phyloP scores from a whole-genome alignment of 257 asterid genomes.

The Solanum virginianum region DNA sequence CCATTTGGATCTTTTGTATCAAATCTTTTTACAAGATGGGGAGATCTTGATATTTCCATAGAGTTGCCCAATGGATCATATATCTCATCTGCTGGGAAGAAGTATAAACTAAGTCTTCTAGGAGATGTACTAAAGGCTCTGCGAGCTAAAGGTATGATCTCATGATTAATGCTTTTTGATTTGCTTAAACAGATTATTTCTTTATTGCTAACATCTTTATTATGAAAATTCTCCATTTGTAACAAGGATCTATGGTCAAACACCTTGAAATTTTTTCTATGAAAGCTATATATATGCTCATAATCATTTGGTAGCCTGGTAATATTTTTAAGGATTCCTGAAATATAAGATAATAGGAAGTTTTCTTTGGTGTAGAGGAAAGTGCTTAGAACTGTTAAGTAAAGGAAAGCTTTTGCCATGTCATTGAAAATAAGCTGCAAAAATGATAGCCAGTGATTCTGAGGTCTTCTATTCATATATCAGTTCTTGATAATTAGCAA shows the following conservation, averaged over 20 bases:
- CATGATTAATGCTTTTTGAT: background rate
- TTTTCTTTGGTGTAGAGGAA: background rate
- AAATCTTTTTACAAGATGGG: slow-evolving; percentile 89
- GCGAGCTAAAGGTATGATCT: slow-evolving; percentile 49
- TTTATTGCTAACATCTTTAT: background rate
- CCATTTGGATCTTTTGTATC: slow-evolving; percentile 97
- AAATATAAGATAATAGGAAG: background rate
- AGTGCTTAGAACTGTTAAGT: background rate
- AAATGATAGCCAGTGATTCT: background rate
- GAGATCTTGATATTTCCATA: slow-evolving; percentile 85
- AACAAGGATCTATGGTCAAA: background rate
- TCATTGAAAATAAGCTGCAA: background rate
- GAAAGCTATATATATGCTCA: background rate
- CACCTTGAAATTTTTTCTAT: background rate
- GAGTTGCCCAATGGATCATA: slow-evolving; percentile 59
- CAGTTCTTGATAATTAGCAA: background rate
- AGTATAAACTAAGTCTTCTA: slow-evolving; percentile 57
- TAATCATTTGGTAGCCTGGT: background rate
- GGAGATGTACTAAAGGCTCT: slow-evolving; percentile 46
- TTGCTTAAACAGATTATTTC: background rate
- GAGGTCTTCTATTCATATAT: background rate
- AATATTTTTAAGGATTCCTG: background rate
- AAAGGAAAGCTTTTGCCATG: background rate
- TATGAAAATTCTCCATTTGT: background rate
- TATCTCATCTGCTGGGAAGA: slow-evolving; percentile 61